These are phyloP conservation scores for Lasiosphaeris hirsuta DNA, from an alignment of 495 filamentous ascomycete genomes.

Conservation along the genomic window DNA sequence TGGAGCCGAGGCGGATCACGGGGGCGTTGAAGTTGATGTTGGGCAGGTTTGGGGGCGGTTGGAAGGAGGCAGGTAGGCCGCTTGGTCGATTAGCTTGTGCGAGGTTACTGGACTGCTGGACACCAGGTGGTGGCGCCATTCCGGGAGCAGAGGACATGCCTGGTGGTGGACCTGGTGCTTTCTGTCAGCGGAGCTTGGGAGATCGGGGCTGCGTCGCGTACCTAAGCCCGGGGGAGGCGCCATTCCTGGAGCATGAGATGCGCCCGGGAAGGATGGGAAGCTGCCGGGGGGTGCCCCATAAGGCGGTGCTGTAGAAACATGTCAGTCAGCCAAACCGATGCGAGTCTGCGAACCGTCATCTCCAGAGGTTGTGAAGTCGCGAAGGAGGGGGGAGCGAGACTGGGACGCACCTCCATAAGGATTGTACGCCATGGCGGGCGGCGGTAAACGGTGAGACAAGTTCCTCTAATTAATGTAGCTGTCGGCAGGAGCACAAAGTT, in stretches of 20 bases:
- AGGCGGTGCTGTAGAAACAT: slow-evolving; percentile 36
- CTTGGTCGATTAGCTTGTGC: slow-evolving; percentile 70
- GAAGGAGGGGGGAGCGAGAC: not conserved
- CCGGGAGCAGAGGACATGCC: slow-evolving; percentile 78
- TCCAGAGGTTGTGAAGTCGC: not conserved
- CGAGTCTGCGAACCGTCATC: slow-evolving; percentile 11
- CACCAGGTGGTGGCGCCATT: slow-evolving; percentile 71
- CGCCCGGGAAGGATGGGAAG: slow-evolving; percentile 68
- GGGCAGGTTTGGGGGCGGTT: slow-evolving; percentile 86
- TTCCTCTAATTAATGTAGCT: no score
- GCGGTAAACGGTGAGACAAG: not conserved
- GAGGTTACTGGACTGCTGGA: slow-evolving; percentile 65
- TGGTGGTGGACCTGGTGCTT: slow-evolving; percentile 55
- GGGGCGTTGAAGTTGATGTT: slow-evolving; percentile 98
- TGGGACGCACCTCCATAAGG: slow-evolving; percentile 65
- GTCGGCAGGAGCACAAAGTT: not conserved
- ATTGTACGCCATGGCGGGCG: slow-evolving; percentile 64
- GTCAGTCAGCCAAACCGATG: no score
- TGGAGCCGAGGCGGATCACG: slow-evolving; percentile 84
- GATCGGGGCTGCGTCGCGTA: slow-evolving; percentile 40
- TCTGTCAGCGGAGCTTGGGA: not conserved
- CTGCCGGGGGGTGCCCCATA: slow-evolving; percentile 67
- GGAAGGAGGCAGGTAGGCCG: slow-evolving; percentile 79
- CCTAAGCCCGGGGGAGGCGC: slow-evolving; percentile 84
- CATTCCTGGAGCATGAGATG: slow-evolving; percentile 58